Conservation (phyloP, 1,139 yeast genomes). For the Candida frijolesensis region DNA sequence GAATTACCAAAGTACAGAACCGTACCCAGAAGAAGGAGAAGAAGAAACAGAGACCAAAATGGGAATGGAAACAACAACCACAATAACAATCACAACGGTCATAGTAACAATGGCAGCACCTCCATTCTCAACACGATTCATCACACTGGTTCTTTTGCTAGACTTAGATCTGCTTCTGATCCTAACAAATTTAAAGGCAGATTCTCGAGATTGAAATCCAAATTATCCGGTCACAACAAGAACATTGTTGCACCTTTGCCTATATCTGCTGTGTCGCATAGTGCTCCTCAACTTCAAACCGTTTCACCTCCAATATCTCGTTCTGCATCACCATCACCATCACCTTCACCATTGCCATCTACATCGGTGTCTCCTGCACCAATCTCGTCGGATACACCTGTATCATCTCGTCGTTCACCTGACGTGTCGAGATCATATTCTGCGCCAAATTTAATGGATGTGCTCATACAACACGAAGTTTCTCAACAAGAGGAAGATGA, state of each 20-base stretch:
- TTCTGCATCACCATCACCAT: background rate
- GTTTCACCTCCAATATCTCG: background rate
- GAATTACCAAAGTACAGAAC: conserved; percentile 70
- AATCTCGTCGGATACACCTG: background rate
- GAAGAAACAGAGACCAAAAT: conserved; percentile 17
- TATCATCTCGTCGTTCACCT: background rate
- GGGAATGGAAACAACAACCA: background rate
- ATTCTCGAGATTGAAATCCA: conserved; percentile 23
- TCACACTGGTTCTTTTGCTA: conserved; percentile 5
- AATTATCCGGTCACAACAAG: conserved; percentile 11
- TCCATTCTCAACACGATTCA: conserved; percentile 1
- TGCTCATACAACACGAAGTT: conserved; percentile 16
- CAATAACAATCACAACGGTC: background rate
- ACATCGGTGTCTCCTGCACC: background rate
- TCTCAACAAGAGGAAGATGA: conserved; percentile 41
- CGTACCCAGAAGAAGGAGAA: conserved; percentile 68
- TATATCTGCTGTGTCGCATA: background rate
- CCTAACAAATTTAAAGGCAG: conserved; percentile 22
- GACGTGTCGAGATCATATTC: conserved; percentile 4
- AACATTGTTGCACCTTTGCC: background rate
- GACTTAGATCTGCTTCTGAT: conserved; percentile 17
- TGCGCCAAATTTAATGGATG: conserved; percentile 1
- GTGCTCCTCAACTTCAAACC: too few relatives aligned
- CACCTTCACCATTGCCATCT: background rate
- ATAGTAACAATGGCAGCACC: background rate